These are phyloP conservation scores for Wickerhamiella sorbophila DNA, from an alignment of 805 yeast species.

Conservation along the genomic window DNA sequence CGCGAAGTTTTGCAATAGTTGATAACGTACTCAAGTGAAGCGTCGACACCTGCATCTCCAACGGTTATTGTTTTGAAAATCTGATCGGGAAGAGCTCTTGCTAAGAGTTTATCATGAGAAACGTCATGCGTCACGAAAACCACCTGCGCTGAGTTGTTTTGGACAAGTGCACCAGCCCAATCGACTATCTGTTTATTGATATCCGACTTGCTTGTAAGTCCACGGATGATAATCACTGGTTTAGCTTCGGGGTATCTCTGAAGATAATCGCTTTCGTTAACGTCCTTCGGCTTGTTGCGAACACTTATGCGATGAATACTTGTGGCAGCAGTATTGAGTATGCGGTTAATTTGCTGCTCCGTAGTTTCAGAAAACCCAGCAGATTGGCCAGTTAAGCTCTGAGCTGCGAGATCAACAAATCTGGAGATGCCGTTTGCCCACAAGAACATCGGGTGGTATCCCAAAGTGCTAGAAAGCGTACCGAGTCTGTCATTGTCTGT, in stretches of 20 bases:
- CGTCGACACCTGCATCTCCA: constrained; percentile 63
- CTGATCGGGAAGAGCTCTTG: constrained; percentile 69
- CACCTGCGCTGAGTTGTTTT: constrained; percentile 77
- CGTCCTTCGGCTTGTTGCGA: constrained; percentile 20
- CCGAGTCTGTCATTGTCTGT: constrained; percentile 56
- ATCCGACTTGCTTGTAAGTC: constrained; percentile 19
- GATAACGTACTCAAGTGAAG: constrained; percentile 57
- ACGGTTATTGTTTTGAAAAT: constrained; percentile 63
- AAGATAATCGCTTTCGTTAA: constrained; percentile 10
- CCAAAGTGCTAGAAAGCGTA: constrained; percentile 59
- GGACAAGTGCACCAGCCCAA: constrained; percentile 73
- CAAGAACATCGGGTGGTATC: constrained; percentile 87
- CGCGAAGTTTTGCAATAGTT: constrained; percentile 18
- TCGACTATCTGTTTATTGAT: constrained; percentile 63
- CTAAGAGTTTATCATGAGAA: constrained; percentile 52
- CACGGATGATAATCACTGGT: constrained; percentile 15
- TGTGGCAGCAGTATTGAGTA: constrained; percentile 23
- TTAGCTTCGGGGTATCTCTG: constrained; percentile 11
- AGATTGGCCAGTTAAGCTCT: constrained; percentile 76
- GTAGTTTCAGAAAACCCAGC: constrained; percentile 22
- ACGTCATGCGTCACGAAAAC: constrained; percentile 76
- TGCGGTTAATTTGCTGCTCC: constrained; percentile 20
- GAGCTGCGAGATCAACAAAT: constrained; percentile 71
- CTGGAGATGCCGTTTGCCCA: constrained; percentile 75
- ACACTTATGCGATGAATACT: constrained; percentile 57